Evolutionary conservation across 768 basidiomycete genomes (phyloP), one percentile per base, ranked within the genome.

Genomic region (Phaeotremella skinneri): DNA sequence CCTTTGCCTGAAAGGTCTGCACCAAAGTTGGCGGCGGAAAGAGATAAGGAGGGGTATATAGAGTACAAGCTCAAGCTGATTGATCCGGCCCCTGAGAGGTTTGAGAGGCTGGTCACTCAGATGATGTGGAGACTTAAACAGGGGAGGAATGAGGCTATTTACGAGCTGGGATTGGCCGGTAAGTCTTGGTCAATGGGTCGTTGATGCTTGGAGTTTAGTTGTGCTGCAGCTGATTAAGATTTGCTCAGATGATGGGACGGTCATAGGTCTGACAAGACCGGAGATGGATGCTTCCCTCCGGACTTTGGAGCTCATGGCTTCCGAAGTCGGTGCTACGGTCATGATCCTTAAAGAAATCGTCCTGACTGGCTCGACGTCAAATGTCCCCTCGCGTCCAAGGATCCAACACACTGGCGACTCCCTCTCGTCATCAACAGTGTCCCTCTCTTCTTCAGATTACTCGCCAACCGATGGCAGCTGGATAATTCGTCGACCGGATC

Each of bases 11-110:
- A 7, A 34, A 23, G 17, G 34, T 17, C 37, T 31, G 50, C 21
- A 27, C 66, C 66, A 1, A 73, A 73, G 42, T 53, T 76, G 13
- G 65, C 59, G 17, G 69, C 75, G 2, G 75, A 76, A 41, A 55
- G 70, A 42, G 75, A 76, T 55, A 71, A 71, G 48, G 63, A 88
- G 78, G 91, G 91, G 7, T 92, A 91, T 69, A 85, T 96, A 59
- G 91, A 96, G 77, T 96, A 96, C 81, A 96, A 96, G 78, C 83
- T 94, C 31, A 90, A 91, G 74, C 85, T 94, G 21, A 83, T 91
- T 39, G 81, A 85, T 49, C 90, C 91, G 0, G 68, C 70, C 82
- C 88, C 73, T 0, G 75, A 79, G 45, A 70, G 80, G 17, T 79
- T 80, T 63, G 78, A 79, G 50, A 59, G 77, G 32, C 86, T 98